A percentile compares a stretch with the other conserved stretches of the same genome.
phyloP scores from a whole-genome alignment of 495 filamentous ascomycete species.

The Talaromyces liani region DNA sequence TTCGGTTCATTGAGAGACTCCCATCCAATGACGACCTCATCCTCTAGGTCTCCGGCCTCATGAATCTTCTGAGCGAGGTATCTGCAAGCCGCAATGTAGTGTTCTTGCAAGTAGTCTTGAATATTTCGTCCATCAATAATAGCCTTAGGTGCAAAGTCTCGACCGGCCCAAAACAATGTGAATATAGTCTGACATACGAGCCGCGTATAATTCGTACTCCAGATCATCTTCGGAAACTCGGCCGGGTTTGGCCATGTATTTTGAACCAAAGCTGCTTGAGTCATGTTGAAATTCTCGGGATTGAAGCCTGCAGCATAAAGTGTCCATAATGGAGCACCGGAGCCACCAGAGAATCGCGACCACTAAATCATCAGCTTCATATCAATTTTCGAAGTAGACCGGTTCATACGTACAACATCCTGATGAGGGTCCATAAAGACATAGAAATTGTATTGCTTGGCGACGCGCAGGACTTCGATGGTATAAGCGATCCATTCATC shows the following conservation, averaged over 20 bases:
- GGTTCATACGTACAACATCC: slow-evolving; percentile 64
- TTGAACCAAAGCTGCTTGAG: slow-evolving; percentile 89
- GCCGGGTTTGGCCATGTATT: slow-evolving; percentile 87
- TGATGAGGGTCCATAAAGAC: slow-evolving; percentile 98
- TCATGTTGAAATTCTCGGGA: slow-evolving; percentile 72
- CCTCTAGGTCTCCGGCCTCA: slow-evolving; percentile 82
- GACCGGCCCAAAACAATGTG: slow-evolving; percentile 89
- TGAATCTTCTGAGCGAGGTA: slow-evolving; percentile 79
- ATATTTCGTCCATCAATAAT: slow-evolving; percentile 94
- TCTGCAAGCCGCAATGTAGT: slow-evolving; percentile 71
- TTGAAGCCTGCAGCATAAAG: slow-evolving; percentile 89
- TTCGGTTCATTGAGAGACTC: slow-evolving; percentile 95
- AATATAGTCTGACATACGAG: slow-evolving; percentile 86
- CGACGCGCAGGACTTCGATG: slow-evolving; percentile 71
- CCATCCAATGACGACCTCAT: slow-evolving; percentile 88
- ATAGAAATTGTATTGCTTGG: slow-evolving; percentile 87
- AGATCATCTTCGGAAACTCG: slow-evolving; percentile 96
- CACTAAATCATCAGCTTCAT: slow-evolving; percentile 47
- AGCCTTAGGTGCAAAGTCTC: slow-evolving; percentile 90
- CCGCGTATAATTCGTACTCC: slow-evolving; percentile 93
- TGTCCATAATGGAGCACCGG: slow-evolving; percentile 96
- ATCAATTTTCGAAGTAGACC: not conserved
- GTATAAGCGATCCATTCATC: slow-evolving; percentile 91
- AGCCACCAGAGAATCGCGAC: slow-evolving; percentile 90
- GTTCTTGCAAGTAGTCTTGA: slow-evolving; percentile 87